Evolutionary conservation across 768 basidiomycete species (phyloP), one percentile per base, ranked within the genome.

Genomic region (Calocera viscosa): DNA sequence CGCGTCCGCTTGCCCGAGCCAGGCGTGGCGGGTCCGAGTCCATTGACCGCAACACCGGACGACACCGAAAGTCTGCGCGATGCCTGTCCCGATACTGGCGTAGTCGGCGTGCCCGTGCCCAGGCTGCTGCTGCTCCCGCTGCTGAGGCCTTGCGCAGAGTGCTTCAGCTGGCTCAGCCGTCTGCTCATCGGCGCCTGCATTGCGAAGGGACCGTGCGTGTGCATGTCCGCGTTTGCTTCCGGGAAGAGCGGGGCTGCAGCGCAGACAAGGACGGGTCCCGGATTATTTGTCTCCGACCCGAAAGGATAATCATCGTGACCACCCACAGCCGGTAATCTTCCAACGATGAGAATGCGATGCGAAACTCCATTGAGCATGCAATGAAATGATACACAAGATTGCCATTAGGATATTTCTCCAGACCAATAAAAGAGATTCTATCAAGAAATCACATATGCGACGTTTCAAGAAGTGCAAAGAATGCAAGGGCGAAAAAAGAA

Each of bases 121-220:
- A 8, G 43, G 3, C 5, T 10, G 19, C 53, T 60, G 53, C 43
- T 60, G 26, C 53, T 32, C 7, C 53, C 30, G 53, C 11, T 60
- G n/a, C n/a, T n/a, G n/a, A n/a, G n/a, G n/a, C n/a, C n/a, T n/a
- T n/a, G 24, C 11, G 49, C 49, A 14, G 53, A 28, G 14, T 60
- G 53, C 53, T 60, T 60, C 53, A 60, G 53, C 22, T 60, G 53
- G 53, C 53, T 60, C 26, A 60, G 53, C 53, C 53, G 24, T 32
- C 53, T 60, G 53, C 30, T 60, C 53, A 60, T 60, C 53, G 53
- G 53, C 53, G 30, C 53, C 53, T 60, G 53, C 14, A 5, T 60
- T 26, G 53, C 26, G 30, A 32, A 28, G 53, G 53, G 53, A 60
- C 53, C 53, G 53, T 60, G 53, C 53, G 26, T 30, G 53, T 60